Evolutionary conservation across 768 basidiomycete species (phyloP), one percentile per base, ranked within the genome.

Genomic region (Leccinum subgranulosum): DNA sequence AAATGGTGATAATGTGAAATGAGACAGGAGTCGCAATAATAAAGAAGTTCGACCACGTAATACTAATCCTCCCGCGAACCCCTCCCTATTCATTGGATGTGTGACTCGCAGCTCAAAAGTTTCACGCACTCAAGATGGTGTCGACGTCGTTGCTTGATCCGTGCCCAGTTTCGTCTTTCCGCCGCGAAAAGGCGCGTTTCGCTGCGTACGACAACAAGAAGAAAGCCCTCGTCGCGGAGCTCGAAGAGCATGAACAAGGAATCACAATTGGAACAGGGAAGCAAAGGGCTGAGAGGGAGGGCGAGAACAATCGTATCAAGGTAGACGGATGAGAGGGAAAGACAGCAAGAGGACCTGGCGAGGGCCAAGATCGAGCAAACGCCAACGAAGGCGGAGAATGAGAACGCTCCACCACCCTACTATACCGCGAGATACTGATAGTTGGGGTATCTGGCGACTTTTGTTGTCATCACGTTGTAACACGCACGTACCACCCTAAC

Each of bases 101-200:
- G n/a, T n/a, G 33, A 48, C 27, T 45, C 23, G 28, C 56, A 84
- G 88, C 87, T 3, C 81, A 84, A 55, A 88, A 90, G 69, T 92
- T 93, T 66, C 91, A 94, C 67, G 88, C 89, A 56, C 81, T 94
- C 51, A 92, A 87, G 55, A 83, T 84, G 58, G 89, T 91, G 0
- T 88, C 90, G 64, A 86, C 91, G 69, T 78, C 91, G 2, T 77
- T 94, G 7, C 85, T 92, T 55, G 92, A 93, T 64, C 91, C 91
- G 5, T 23, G 88, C 89, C 2, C 88, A 88, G 65, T 72, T 88
- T n/a, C 85, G 87, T 39, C 70, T 86, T 2, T 84, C 86, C 57
- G 78, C 82, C 41, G 89, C 90, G 80, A 84, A 43, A 81, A 83
- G 43, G 81, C 85, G 46, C 82, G 90, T 19, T 90, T 83, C 61